These are phyloP conservation scores for Eleusine indica DNA, from an alignment of 176 grass and related monocot species.

Conservation along the genomic window DNA sequence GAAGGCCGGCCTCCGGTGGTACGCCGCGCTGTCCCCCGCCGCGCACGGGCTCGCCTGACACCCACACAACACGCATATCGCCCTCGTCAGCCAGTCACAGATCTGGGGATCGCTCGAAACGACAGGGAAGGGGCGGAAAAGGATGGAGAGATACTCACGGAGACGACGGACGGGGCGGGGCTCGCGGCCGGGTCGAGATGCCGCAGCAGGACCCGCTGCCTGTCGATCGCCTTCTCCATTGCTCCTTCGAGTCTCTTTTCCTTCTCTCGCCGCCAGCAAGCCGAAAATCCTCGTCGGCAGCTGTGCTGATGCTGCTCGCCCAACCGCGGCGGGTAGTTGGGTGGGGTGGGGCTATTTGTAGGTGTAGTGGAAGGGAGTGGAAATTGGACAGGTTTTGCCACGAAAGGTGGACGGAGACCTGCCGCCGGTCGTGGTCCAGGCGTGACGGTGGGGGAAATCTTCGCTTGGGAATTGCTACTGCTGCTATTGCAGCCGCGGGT, in stretches of 20 bases:
- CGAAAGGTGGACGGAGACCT: background rate
- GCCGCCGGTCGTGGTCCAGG: too few species aligned
- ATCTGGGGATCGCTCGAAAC: slow-evolving; percentile 25
- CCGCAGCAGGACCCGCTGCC: slow-evolving; percentile 76
- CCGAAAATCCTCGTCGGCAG: background rate
- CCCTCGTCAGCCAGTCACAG: background rate
- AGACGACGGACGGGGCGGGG: slow-evolving; percentile 39
- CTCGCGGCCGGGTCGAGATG: slow-evolving; percentile 62
- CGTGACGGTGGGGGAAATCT: too few species aligned
- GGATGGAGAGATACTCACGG: slow-evolving; percentile 22
- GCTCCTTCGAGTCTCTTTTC: slow-evolving; percentile 2
- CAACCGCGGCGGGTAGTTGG: background rate
- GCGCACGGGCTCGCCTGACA: slow-evolving; percentile 67
- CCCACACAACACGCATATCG: background rate
- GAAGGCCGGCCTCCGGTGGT: slow-evolving; percentile 59
- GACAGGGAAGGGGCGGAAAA: too few species aligned
- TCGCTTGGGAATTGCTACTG: background rate
- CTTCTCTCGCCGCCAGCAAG: background rate
- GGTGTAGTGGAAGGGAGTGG: background rate
- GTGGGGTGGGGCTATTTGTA: background rate
- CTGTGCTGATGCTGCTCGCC: background rate
- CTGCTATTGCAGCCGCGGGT: background rate
- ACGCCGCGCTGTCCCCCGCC: slow-evolving; percentile 61
- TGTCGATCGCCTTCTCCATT: slow-evolving; percentile 88
- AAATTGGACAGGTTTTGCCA: slow-evolving; percentile 2